Percentiles rank a stretch among this genome's conserved stretches.
Evolutionary conservation across 2,329 filamentous ascomycete genomes (phyloP).

Genomic region (Lecanoromycetidae sp.): DNA sequence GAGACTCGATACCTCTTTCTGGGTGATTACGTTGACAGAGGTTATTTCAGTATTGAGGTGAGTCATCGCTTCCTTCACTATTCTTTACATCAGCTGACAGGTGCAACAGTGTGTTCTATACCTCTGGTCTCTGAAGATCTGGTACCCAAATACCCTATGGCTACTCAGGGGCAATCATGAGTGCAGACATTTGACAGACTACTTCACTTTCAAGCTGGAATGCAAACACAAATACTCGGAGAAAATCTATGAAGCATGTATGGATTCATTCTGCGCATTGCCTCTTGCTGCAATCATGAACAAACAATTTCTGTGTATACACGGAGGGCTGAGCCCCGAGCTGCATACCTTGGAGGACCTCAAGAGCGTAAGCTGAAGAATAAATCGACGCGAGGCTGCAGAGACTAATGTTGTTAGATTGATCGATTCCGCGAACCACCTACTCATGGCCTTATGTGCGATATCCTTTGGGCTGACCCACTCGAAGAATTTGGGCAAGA

Average conservation of each 20-base stretch:
- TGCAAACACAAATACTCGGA: constrained; percentile 99
- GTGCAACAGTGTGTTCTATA: constrained; percentile 69
- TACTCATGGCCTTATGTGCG: constrained; percentile 96
- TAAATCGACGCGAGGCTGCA: constrained; percentile 20
- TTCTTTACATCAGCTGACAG: constrained; percentile 26
- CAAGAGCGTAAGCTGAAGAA: constrained; percentile 53
- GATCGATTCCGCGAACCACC: constrained; percentile 96
- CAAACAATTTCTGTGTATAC: constrained; percentile 98
- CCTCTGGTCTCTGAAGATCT: constrained; percentile 96
- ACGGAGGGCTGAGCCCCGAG: constrained; percentile 90
- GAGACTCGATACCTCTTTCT: constrained; percentile 96
- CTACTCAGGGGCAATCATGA: constrained; percentile 95
- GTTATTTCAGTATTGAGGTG: constrained; percentile 95
- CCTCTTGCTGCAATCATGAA: constrained; percentile 97
- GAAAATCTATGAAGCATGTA: constrained; percentile 89
- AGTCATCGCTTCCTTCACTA: constrained; percentile 17
- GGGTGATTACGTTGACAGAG: constrained; percentile 94
- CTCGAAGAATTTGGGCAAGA: constrained; percentile 98
- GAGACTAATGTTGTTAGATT: constrained; percentile 54
- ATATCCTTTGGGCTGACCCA: constrained; percentile 97
- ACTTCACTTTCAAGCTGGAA: constrained; percentile 99
- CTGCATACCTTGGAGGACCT: constrained; percentile 91
- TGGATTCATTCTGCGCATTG: constrained; percentile 92
- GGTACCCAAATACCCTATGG: constrained; percentile 96
- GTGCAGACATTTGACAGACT: constrained; percentile 96